phyloP scores from a whole-genome alignment of 352 stramenopile species.

The Bremia lactucae region DNA sequence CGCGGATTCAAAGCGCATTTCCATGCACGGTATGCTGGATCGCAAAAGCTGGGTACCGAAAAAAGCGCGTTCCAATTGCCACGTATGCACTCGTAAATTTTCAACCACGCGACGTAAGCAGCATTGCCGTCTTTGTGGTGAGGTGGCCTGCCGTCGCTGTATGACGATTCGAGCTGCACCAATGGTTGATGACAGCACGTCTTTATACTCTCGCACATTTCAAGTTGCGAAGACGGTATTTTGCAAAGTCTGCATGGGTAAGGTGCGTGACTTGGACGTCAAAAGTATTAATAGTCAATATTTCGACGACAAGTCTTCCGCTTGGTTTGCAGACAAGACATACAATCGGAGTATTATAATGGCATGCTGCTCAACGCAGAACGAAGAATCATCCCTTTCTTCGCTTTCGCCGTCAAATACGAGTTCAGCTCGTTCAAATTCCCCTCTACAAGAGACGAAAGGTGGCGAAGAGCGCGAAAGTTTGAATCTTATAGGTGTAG shows the following conservation, averaged over 20 bases:
- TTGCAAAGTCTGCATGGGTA: constrained; percentile 42
- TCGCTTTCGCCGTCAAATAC: constrained; percentile 7
- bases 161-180: constrained; percentile 40
- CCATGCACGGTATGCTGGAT: constrained; percentile 35
- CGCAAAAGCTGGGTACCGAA: constrained; percentile 49
- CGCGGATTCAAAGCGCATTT: constrained; percentile 54
- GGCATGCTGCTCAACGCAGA: constrained; percentile 7
- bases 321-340: constrained; percentile 16
- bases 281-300: constrained; percentile 21
- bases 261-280: constrained; percentile 26
- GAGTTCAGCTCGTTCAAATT: constrained; percentile 5
- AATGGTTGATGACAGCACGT: constrained; percentile 13
- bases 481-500: constrained; percentile 3
- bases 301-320: constrained; percentile 23
- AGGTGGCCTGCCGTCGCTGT: constrained; percentile 64
- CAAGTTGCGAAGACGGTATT: constrained; percentile 50
- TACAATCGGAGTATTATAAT: constrained; percentile 17
- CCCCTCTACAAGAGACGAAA: constrained; percentile 4
- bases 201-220: constrained; percentile 25
- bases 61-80: constrained; percentile 28
- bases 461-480: constrained; percentile 8
- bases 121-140: constrained; percentile 70
- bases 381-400: constrained; percentile 4
- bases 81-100: constrained; percentile 53
- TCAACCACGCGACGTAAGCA: constrained; percentile 48